Evolutionary conservation across 2,329 filamentous ascomycete species (phyloP).

Genomic region (Penicillium thymicola): DNA sequence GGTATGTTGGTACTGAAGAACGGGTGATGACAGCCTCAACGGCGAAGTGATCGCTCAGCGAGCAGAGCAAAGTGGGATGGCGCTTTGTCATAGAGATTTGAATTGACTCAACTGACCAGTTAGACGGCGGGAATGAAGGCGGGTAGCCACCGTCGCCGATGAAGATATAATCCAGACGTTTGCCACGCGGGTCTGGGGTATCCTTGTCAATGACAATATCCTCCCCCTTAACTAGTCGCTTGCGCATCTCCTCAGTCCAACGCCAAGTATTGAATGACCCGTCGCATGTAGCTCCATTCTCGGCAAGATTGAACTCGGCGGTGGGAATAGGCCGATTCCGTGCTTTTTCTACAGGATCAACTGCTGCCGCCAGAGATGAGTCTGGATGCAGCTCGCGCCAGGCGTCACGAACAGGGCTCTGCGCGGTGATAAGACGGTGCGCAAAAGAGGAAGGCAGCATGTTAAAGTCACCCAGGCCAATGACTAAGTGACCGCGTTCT

Average conservation of each 20-base stretch:
- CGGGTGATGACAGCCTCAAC: slow-evolving; percentile 73
- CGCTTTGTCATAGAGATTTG: slow-evolving; percentile 76
- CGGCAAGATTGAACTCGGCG: slow-evolving; percentile 70
- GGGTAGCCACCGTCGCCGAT: slow-evolving; percentile 55
- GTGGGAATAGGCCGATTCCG: slow-evolving; percentile 67
- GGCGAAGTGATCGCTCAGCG: slow-evolving; percentile 91
- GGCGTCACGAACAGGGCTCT: slow-evolving; percentile 73
- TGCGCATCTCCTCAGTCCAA: slow-evolving; percentile 71
- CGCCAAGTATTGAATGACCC: slow-evolving; percentile 88
- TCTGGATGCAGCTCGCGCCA: slow-evolving; percentile 84
- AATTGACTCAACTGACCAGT: slow-evolving; percentile 69
- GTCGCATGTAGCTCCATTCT: slow-evolving; percentile 87
- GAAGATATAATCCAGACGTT: slow-evolving; percentile 93
- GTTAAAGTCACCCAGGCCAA: slow-evolving; percentile 93
- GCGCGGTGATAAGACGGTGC: slow-evolving; percentile 75
- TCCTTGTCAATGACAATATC: slow-evolving; percentile 64
- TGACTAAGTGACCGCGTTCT: slow-evolving; percentile 75
- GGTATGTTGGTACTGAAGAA: slow-evolving; percentile 12
- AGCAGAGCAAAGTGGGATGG: slow-evolving; percentile 77
- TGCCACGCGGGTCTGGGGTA: slow-evolving; percentile 68
- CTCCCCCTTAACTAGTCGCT: slow-evolving; percentile 62
- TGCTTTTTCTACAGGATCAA: slow-evolving; percentile 64
- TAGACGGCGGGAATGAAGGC: slow-evolving; percentile 30
- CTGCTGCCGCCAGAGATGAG: slow-evolving; percentile 72
- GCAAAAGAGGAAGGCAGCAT: slow-evolving; percentile 86